Conservation (phyloP, 1,139 yeast species). For the Hansenula sp. region DNA sequence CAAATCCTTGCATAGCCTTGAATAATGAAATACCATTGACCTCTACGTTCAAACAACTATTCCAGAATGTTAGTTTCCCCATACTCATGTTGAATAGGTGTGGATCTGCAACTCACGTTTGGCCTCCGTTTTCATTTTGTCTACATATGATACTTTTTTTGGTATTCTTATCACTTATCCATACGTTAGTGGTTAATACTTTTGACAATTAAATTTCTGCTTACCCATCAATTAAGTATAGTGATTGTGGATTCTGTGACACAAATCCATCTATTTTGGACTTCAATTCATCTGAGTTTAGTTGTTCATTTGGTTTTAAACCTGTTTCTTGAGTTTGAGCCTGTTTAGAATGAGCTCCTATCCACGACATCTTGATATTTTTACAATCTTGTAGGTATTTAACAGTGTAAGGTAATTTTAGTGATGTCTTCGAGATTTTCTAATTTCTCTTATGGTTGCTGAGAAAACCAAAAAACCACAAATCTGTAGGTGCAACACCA, state of each 20-base stretch:
- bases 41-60: conserved; percentile 17
- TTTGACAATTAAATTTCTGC: conserved; percentile 1
- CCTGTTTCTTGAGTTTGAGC: neutral
- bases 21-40: conserved; percentile 18
- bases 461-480: no score
- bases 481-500: no score
- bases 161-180: conserved; percentile 7
- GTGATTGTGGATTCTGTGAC: conserved; percentile 9
- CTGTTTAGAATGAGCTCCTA: neutral
- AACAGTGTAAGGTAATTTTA: no score
- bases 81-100: neutral
- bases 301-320: neutral
- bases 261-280: conserved; percentile 13
- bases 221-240: conserved; percentile 21
- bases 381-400: neutral
- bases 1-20: conserved; percentile 21
- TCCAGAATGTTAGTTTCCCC: neutral
- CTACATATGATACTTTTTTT: conserved; percentile 21
- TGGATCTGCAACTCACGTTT: conserved; percentile 16
- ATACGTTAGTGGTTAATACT: neutral
- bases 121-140: conserved; percentile 20
- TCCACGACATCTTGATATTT: neutral
- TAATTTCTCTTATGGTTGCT: no score
- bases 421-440: neutral
- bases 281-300: conserved; percentile 1